Evolutionary conservation across 352 stramenopile species (phyloP), one percentile per base, ranked within the genome.

Genomic region (Globisporangium iwayamae): DNA sequence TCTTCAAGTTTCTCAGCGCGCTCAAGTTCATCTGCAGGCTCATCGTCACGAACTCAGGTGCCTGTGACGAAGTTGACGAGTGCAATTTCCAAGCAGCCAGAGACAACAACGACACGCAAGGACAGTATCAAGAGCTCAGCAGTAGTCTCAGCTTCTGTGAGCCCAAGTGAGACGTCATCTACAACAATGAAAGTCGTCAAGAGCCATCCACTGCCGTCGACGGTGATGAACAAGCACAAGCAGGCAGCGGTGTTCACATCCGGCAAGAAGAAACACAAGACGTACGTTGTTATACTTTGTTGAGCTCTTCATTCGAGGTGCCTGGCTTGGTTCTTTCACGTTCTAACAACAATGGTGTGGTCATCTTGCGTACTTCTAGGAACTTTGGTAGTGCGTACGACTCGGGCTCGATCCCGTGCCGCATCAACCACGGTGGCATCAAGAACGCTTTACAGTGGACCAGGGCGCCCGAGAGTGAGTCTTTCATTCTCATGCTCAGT

Each of bases 361-460:
- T 10, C 51, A 69, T 48, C 43, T 30, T 9, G 22, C 16, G 18
- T 62, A 32, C 18, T 11, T 51, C 4, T 60, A 92, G 83, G 1
- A 91, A 87, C 53, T 91, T 93, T 60, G 82, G 80, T 0, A 79
- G 72, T 1, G 75, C 84, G 3, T 93, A 90, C 54, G 78, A 88
- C 46, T 70, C 78, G 1, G 84, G 80, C 8, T 89, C 71, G 2
- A 89, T 93, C 56, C 83, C 83, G 28, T 93, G 81, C 55, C 81
- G 83, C 48, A 93, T 93, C 58, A 90, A 93, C 64, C 83, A 93
- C 58, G 83, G 83, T 13, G 73, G 81, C 55, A 93, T 93, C 67
- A 83, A 85, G 61, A 86, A 91, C 54, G 59, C 73, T 0, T 30
- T 93, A n/a, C 80, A 91, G 25, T 93, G 83, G 83, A 93, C 74